These are phyloP conservation scores for Leccinum fuscescens DNA, from an alignment of 1,284 basidiomycete species.

Conservation along the genomic window DNA sequence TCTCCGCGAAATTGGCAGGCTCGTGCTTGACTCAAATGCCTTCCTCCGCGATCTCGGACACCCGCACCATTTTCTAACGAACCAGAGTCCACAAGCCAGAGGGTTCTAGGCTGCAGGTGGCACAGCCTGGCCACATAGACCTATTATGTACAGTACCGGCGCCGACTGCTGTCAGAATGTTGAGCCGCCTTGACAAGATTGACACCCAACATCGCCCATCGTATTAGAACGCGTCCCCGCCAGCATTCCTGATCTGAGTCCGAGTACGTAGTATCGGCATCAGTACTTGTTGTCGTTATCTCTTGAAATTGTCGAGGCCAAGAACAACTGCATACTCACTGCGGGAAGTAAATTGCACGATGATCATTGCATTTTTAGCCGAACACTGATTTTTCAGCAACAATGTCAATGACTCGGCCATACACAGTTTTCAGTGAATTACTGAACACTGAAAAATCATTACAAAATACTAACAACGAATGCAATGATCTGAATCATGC, in stretches of 20 bases:
- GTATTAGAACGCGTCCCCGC: not conserved
- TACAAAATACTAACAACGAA: too few relatives aligned
- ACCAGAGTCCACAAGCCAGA: not conserved
- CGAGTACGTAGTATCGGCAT: not conserved
- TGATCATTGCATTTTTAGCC: too few relatives aligned
- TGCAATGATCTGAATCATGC: too few relatives aligned
- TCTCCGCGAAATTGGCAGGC: not conserved
- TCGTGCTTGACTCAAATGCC: not conserved
- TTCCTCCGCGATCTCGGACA: slow-evolving; percentile 5
- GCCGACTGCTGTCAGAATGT: too few relatives aligned
- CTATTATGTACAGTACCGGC: too few relatives aligned
- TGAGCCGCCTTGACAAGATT: too few relatives aligned
- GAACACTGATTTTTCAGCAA: too few relatives aligned
- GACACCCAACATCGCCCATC: not conserved
- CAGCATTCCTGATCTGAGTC: not conserved
- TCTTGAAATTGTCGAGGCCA: not conserved
- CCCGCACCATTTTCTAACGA: not conserved
- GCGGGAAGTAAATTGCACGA: too few relatives aligned
- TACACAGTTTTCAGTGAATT: too few relatives aligned
- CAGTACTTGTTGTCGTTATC: not conserved
- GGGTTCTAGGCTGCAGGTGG: not conserved
- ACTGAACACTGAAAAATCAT: too few relatives aligned
- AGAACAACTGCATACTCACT: not conserved
- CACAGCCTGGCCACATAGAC: not conserved
- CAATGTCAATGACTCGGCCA: too few relatives aligned